phyloP scores from a whole-genome alignment of 768 basidiomycete species.

The Boletus insuetus region DNA sequence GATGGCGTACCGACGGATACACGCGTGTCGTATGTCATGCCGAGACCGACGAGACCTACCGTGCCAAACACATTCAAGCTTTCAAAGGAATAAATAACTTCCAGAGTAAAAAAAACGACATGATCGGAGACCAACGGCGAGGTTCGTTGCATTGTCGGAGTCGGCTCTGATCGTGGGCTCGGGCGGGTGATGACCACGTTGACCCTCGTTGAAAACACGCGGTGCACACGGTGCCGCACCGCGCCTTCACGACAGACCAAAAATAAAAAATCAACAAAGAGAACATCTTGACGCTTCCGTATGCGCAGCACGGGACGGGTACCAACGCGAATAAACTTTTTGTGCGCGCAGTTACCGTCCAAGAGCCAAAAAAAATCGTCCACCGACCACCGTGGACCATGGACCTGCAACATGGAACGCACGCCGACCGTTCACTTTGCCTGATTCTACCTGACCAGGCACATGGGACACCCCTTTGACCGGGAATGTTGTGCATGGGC shows the following conservation, averaged over 20 bases:
- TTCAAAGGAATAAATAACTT: too few species aligned
- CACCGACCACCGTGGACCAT: background rate
- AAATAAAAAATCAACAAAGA: background rate
- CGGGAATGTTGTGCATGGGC: background rate
- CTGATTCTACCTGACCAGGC: background rate
- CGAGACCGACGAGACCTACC: too few species aligned
- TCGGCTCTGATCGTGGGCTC: slow-evolving; percentile 2
- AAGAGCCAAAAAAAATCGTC: background rate
- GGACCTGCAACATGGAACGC: slow-evolving; percentile 7
- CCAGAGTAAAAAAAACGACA: background rate
- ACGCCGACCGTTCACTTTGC: background rate
- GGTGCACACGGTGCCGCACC: slow-evolving; percentile 6
- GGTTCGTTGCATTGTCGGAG: background rate
- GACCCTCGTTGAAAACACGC: slow-evolving; percentile 29
- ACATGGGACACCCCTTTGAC: slow-evolving; percentile 5
- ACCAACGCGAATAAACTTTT: background rate
- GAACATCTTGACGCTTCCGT: too few species aligned
- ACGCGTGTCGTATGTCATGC: too few species aligned
- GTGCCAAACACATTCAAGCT: too few species aligned
- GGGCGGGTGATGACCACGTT: background rate
- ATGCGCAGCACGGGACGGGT: background rate
- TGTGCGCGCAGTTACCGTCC: background rate
- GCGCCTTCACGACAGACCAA: background rate
- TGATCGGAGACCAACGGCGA: slow-evolving; percentile 4
- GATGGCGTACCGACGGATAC: background rate